Conservation (phyloP, 352 stramenopile species). For the Phytophthora cryptogea region DNA sequence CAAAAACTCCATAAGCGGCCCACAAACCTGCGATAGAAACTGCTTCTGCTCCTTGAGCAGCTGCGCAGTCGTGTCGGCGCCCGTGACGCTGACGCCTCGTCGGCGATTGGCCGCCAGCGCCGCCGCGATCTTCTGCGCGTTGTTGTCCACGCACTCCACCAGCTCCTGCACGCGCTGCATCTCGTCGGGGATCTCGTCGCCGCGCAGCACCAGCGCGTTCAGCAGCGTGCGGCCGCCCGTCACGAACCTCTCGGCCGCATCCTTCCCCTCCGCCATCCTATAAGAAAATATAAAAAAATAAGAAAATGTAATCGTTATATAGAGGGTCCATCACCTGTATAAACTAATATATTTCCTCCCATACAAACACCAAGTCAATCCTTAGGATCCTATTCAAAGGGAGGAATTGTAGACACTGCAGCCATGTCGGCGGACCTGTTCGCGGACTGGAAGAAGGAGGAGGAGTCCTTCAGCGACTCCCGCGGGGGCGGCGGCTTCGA, state of each 20-base stretch:
- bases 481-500: conserved; percentile 24
- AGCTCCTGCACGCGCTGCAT: conserved; percentile 63
- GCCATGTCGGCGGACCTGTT: conserved; percentile 90
- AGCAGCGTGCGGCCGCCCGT: conserved; percentile 39
- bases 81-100: conserved; percentile 20
- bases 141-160: conserved; percentile 69
- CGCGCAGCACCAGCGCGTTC: conserved; percentile 33
- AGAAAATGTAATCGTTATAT: too few relatives aligned
- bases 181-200: conserved; percentile 43
- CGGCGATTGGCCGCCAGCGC: conserved; percentile 49
- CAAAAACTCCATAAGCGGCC: background rate
- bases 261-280: background rate
- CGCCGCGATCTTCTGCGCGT: conserved; percentile 69
- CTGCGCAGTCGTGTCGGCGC: conserved; percentile 44
- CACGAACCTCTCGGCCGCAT: conserved; percentile 29
- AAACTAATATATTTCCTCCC: background rate
- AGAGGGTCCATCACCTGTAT: too few relatives aligned
- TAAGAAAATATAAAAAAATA: too few relatives aligned
- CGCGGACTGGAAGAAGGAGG: conserved; percentile 88
- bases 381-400: background rate
- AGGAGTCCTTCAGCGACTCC: conserved; percentile 45
- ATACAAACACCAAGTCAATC: conserved; percentile 18
- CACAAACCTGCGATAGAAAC: conserved; percentile 42
- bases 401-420: too few relatives aligned
- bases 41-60: conserved; percentile 67